Evolutionary conservation across 148 eudicot genomes (phyloP).

Genomic region (Nyssa sinensis): DNA sequence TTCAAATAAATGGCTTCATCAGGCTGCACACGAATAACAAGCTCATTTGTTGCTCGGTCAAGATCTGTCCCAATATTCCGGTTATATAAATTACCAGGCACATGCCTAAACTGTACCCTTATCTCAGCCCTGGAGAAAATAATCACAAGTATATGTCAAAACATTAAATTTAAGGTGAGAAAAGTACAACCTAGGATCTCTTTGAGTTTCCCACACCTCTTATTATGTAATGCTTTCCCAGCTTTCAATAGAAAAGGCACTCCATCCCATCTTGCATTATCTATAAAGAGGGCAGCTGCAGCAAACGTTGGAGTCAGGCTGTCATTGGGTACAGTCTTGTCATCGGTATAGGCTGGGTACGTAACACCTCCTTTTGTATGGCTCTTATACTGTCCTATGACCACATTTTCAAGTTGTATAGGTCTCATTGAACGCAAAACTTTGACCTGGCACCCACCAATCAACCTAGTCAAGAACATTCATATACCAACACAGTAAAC

Average conservation of each 20-base stretch:
- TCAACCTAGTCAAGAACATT: no score
- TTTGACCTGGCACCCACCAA: slow-evolving; percentile 72
- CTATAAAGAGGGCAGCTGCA: slow-evolving; percentile 90
- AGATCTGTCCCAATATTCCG: slow-evolving; percentile 73
- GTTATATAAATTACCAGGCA: slow-evolving; percentile 87
- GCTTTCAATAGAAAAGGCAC: slow-evolving; percentile 99
- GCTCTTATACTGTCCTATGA: slow-evolving; percentile 85
- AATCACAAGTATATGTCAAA: not conserved
- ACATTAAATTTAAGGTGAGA: not conserved
- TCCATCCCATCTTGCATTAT: slow-evolving; percentile 98
- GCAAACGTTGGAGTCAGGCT: slow-evolving; percentile 97
- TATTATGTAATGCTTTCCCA: slow-evolving; percentile 84
- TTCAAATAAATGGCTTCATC: slow-evolving; percentile 89
- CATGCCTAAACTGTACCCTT: slow-evolving; percentile 90
- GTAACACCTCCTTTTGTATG: slow-evolving; percentile 75
- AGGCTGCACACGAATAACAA: slow-evolving; percentile 93
- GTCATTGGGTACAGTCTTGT: slow-evolving; percentile 76
- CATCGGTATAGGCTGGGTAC: slow-evolving; percentile 83
- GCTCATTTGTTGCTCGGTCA: slow-evolving; percentile 90
- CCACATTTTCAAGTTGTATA: slow-evolving; percentile 67
- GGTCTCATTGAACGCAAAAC: slow-evolving; percentile 98
- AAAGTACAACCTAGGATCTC: not conserved
- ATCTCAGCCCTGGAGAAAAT: slow-evolving; percentile 69
- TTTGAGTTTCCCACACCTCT: slow-evolving; percentile 49
- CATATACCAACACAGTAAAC: not conserved